Percentiles rank a stretch among this genome's conserved stretches.
Evolutionary conservation across 2,329 filamentous ascomycete species (phyloP).

Genomic region (Cephalotrichum gorgonifer): DNA sequence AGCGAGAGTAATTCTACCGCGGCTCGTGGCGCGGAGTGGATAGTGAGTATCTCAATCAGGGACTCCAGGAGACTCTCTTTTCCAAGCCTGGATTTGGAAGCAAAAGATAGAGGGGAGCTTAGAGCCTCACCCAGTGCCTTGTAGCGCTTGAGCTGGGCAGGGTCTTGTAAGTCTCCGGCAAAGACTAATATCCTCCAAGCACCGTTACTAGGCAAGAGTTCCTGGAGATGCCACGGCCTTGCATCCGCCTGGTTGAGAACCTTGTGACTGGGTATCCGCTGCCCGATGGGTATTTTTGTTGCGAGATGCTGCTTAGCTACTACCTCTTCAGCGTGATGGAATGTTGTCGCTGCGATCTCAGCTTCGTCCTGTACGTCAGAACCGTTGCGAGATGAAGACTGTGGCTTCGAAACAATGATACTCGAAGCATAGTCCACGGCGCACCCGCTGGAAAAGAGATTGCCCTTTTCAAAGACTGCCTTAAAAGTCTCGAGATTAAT

Average conservation of each 20-base stretch:
- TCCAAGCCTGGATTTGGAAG: neutral
- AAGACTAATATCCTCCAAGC: constrained; percentile 51
- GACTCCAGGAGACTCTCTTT: neutral
- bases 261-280: constrained; percentile 47
- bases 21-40: constrained; percentile 42
- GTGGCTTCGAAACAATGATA: neutral
- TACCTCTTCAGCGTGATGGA: no score
- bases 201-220: constrained; percentile 42
- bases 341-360: constrained; percentile 7
- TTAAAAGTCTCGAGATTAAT: constrained; percentile 56
- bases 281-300: constrained; percentile 24
- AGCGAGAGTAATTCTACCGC: constrained; percentile 40
- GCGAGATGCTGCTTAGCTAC: constrained; percentile 34
- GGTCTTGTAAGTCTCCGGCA: constrained; percentile 40
- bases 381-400: no score
- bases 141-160: constrained; percentile 19
- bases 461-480: constrained; percentile 46
- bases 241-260: constrained; percentile 47
- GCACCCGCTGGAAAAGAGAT: constrained; percentile 20
- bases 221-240: constrained; percentile 48
- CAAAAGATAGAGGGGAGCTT: neutral
- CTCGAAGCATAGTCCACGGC: constrained; percentile 21
- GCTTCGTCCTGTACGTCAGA: constrained; percentile 8
- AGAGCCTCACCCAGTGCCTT: neutral
- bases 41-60: constrained; percentile 48